Evolutionary conservation across 2,329 filamentous ascomycete genomes (phyloP), one percentile per base, ranked within the genome.

Genomic region (Monilinia polystroma): DNA sequence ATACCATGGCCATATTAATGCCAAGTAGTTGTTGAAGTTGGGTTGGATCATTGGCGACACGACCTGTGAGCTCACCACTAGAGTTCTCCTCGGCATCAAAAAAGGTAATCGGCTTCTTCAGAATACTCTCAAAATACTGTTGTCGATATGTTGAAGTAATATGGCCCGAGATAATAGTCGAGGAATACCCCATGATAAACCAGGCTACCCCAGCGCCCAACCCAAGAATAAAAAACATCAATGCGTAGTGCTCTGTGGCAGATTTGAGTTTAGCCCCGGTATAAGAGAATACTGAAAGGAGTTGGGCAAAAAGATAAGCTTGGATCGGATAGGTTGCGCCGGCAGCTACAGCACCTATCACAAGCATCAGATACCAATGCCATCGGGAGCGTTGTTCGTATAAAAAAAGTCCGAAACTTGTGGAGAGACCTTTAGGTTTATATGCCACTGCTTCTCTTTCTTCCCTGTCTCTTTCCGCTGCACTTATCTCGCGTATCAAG

Each of bases 361-460:
- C 43, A n/a, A 82, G 81, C 20, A 87, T 66, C 4, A 75, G 71
- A 71, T 86, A 86, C 64, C 82, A 78, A 2, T 79, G 80, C 77
- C 84, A 85, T 2, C 82, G 78, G 53, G 76, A 78, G 55, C 78
- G 79, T 67, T 87, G 85, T 72, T 89, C 87, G 68, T 79, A 82
- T 5, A 89, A 77, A 6, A 89, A 77, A 29, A 81, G 78, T 0
- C 84, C 83, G 60, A 88, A 87, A 66, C 84, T 72, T 26, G 63
- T 49, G 54, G 85, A 71, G 38, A 87, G 75, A 66, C 78, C 81
- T 65, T 73, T 77, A 60, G 72, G 73, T 69, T 75, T 79, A 76
- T 76, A 81, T 11, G 26, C 65, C 23, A 49, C 65, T 16, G 63
- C 45, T 69, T 74, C 69, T 56, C 75, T 51, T 26, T 66, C 63